Evolutionary conservation across 306 rosid genomes (phyloP), one percentile per base, ranked within the genome.

Genomic region (Dryas octopetala): DNA sequence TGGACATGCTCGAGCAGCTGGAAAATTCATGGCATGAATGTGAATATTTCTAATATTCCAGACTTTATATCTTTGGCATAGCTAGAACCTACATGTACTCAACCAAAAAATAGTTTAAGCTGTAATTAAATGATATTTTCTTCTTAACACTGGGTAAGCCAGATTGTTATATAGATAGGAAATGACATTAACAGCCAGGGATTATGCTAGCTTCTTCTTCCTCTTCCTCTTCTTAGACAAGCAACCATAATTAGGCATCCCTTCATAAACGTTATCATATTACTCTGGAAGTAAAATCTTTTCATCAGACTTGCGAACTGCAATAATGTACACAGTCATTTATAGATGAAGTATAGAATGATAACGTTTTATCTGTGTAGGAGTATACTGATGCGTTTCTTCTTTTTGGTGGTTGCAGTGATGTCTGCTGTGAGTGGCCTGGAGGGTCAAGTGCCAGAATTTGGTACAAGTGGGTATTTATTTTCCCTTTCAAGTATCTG

Each of bases 361-460:
- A 9, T 28, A 44, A 47, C 4, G 7, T 32, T 10, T 63, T 74
- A 67, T 55, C 66, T 66, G 14, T 32, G 12, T 17, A 62, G 28
- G 7, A 7, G 17, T 68, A 4, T 49, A 44, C 54, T 82, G 49
- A 62, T 66, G 65, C 16, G 8, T 17, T 44, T 40, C 47, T 58
- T 79, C 81, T 78, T 81, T 81, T 79, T 57, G 32, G n/a, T 28
- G 76, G 59, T 74, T 81, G 69, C 91, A 92, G 99, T 95, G 89
- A 85, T 86, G 89, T 90, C 99, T 70, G 96, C 99, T 64, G 88
- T 92, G 72, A 95, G 97, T 78, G 99, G 99, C 66, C 82, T 95
- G 80, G 82, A 91, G 81, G 93, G 83, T 83, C 80, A 90, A 83
- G 71, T 91, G 77, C 52, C 80, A 5, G 93, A 92, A 70, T 84